These are phyloP conservation scores for Boletus insuetus DNA, from an alignment of 768 basidiomycete genomes.

Conservation along the genomic window DNA sequence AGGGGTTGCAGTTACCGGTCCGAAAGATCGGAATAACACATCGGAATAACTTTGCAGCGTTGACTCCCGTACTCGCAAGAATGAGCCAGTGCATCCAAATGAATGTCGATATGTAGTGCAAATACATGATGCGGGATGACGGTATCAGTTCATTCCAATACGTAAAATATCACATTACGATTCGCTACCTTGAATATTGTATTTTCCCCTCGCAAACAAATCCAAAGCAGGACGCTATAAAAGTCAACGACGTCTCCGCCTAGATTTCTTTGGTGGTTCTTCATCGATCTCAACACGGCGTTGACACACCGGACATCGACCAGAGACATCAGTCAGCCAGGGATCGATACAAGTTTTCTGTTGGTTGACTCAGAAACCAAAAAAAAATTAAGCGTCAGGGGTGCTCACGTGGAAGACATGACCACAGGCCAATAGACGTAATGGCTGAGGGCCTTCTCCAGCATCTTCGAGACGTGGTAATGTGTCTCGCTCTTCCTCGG, in stretches of 20 bases:
- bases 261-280: slow-evolving; percentile 33
- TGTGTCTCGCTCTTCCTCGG: slow-evolving; percentile 40
- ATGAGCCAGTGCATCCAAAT: slow-evolving; percentile 11
- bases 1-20: not conserved
- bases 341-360: slow-evolving; percentile 89
- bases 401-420: slow-evolving; percentile 86
- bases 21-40: not conserved
- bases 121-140: slow-evolving; percentile 20
- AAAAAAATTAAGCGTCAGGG: not conserved
- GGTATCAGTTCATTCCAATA: slow-evolving; percentile 29
- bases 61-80: not conserved
- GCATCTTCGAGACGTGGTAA: slow-evolving; percentile 62
- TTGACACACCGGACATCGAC: slow-evolving; percentile 87
- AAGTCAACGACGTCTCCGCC: slow-evolving; percentile 23
- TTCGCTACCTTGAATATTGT: slow-evolving; percentile 28
- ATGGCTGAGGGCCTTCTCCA: slow-evolving; percentile 71
- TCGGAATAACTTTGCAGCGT: not conserved
- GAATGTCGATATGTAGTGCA: slow-evolving; percentile 23
- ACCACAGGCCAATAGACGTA: slow-evolving; percentile 73
- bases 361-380: slow-evolving; percentile 1
- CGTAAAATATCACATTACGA: slow-evolving; percentile 32
- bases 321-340: slow-evolving; percentile 83
- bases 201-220: slow-evolving; percentile 15
- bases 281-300: slow-evolving; percentile 57
- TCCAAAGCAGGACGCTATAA: slow-evolving; percentile 1